These are phyloP conservation scores for Inga oerstediana DNA, from an alignment of 306 rosid genomes.

Conservation along the genomic window DNA sequence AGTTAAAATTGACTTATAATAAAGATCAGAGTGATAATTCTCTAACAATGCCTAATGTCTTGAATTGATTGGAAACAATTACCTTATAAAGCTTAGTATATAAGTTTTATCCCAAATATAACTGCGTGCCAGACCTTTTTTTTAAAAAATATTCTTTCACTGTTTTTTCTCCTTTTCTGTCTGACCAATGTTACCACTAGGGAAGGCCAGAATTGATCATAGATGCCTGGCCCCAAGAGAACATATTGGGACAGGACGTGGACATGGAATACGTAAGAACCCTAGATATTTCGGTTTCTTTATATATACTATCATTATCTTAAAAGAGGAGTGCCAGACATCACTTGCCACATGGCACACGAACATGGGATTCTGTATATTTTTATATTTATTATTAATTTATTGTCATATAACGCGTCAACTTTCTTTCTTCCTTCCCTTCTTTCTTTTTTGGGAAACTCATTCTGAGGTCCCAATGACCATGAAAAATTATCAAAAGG, in stretches of 20 bases:
- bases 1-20: too few species aligned
- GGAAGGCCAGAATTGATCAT: not conserved
- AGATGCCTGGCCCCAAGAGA: not conserved
- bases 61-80: too few species aligned
- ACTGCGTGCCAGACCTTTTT: too few species aligned
- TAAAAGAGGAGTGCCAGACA: not conserved
- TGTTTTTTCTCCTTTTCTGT: not conserved
- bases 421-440: not conserved
- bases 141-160: not conserved
- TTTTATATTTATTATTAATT: too few species aligned
- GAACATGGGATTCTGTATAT: not conserved
- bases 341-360: not conserved
- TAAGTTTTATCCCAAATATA: too few species aligned
- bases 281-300: not conserved
- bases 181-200: not conserved
- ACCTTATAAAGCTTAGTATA: too few species aligned
- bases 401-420: not conserved
- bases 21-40: too few species aligned
- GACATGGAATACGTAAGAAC: not conserved
- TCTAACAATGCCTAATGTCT: too few species aligned
- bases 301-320: not conserved
- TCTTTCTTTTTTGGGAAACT: too few species aligned
- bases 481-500: too few species aligned
- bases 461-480: too few species aligned
- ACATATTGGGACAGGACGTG: not conserved